Conservation (phyloP, 306 rosid species). For the Albizia julibrissin region DNA sequence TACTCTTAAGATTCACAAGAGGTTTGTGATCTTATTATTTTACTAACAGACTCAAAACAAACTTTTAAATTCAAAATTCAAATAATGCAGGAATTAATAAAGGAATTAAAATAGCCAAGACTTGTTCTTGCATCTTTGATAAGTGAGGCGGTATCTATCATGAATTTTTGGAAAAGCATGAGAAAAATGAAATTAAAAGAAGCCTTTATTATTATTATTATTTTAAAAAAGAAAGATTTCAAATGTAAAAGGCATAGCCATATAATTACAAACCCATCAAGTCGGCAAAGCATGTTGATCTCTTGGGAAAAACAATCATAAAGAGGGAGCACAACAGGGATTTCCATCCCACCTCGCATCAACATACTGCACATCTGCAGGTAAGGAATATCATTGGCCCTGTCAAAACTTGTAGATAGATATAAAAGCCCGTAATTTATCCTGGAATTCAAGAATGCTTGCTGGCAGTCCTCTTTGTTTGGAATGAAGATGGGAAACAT, state of each 20-base stretch:
- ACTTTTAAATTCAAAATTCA: too few relatives aligned
- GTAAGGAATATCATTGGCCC: slow-evolving; percentile 94
- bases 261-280: slow-evolving; percentile 78
- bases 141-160: too few relatives aligned
- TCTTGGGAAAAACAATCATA: slow-evolving; percentile 86
- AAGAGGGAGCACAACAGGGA: slow-evolving; percentile 86
- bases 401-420: slow-evolving; percentile 39
- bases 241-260: background rate
- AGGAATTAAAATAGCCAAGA: too few relatives aligned
- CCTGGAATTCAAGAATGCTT: background rate
- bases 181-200: background rate
- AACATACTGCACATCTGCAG: slow-evolving; percentile 92
- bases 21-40: too few relatives aligned
- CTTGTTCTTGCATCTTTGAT: too few relatives aligned
- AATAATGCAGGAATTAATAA: too few relatives aligned
- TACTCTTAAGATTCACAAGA: too few relatives aligned
- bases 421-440: background rate
- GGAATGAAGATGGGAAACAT: slow-evolving; percentile 20
- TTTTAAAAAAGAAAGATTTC: background rate
- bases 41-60: too few relatives aligned
- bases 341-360: slow-evolving; percentile 87
- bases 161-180: background rate
- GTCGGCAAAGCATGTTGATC: slow-evolving; percentile 74
- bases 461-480: background rate
- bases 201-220: background rate